Percentiles rank a stretch among this genome's conserved stretches.
Evolutionary conservation across 371 early-diverging fungal species (phyloP).

Genomic region (Rhizopus sp.): DNA sequence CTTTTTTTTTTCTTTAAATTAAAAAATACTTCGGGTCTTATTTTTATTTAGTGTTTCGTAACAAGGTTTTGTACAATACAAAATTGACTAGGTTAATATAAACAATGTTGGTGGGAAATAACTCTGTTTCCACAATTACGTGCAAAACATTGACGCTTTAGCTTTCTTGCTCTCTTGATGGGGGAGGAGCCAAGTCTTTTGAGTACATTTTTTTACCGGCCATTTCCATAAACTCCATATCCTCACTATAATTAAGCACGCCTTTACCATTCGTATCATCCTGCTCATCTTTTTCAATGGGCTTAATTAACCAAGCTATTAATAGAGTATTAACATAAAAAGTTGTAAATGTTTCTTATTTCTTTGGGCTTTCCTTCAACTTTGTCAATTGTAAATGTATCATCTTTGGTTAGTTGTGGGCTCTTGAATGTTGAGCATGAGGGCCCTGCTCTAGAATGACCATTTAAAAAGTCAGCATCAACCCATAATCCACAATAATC

Average conservation of each 20-base stretch:
- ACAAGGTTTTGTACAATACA: too few relatives aligned
- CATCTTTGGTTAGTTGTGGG: conserved; percentile 54
- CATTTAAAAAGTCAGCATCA: conserved; percentile 69
- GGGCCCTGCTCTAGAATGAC: conserved; percentile 76
- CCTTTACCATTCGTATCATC: conserved; percentile 53
- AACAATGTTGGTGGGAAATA: too few relatives aligned
- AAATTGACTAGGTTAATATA: too few relatives aligned
- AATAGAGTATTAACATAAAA: too few relatives aligned
- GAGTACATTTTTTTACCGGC: conserved; percentile 81
- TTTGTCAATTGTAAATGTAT: conserved; percentile 68
- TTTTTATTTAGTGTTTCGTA: too few relatives aligned
- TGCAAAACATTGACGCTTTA: too few relatives aligned
- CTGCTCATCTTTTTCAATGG: conserved; percentile 58
- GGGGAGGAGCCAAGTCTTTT: conserved; percentile 60
- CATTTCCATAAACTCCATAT: conserved; percentile 87
- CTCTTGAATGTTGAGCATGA: conserved; percentile 71
- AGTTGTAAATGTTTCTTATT: too few relatives aligned
- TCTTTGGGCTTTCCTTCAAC: conserved; percentile 64
- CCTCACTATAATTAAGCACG: conserved; percentile 69
- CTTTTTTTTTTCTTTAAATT: too few relatives aligned
- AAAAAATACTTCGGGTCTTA: too few relatives aligned
- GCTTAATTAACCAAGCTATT: conserved; percentile 73
- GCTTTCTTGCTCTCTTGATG: conserved; percentile 14
- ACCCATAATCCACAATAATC: conserved; percentile 87
- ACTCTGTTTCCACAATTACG: too few relatives aligned